Base-by-base conservation (phyloP, 495 filamentous ascomycete genomes). In the Astrothelium macrocarpum region DNA sequence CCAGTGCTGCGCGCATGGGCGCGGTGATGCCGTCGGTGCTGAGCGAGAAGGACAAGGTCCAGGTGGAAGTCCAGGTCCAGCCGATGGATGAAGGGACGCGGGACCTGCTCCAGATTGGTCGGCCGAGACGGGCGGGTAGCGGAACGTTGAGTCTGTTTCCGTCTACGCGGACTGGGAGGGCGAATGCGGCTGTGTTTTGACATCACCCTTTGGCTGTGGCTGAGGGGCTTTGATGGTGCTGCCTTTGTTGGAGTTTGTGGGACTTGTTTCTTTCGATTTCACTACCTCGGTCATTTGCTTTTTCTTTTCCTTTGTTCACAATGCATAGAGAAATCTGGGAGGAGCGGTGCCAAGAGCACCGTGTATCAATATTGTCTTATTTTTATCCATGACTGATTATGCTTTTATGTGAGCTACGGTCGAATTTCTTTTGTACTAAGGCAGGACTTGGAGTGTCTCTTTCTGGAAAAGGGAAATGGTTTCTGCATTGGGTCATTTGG, bases 291-390 rank as follows among this genome's bases (percentile, higher is more conserved):
- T 39, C 14, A 5, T 39, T 39, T 14, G 34, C 5, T 39, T 14
- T 5, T 39, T 39, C 10, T 29, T 56, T 56, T 56, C 49, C 25
- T 56, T 56, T 56, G 49, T 56, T 29, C 25, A 5, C 26, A 26
- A 29, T 16, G 5, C 2, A 28, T 28, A 29, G 25, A 56, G 9
- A 25, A 29, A 29, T 20, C 11, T 20, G 49, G 25, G 49, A 20
- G 2, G 7, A 12, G 45, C 25, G 12, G 23, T 29, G 25, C 49
- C n/a, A 20, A 29, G 49, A 2, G 49, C 49, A 25, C 49, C 45
- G 45, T 56, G 49, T 56, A 56, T 29, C 49, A 56, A 26, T 56
- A 56, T n/a, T 56, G 49, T 56, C 49, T 56, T 56, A 29, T 3
- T 56, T 3, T 2, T 49, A 26, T 20, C 25, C 45, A 49, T 5